A percentile compares a stretch with the other conserved stretches of the same genome.
These are phyloP conservation scores for Trichomonas vaginalis DNA, from an alignment of 208 protist species.

Conservation along the genomic window DNA sequence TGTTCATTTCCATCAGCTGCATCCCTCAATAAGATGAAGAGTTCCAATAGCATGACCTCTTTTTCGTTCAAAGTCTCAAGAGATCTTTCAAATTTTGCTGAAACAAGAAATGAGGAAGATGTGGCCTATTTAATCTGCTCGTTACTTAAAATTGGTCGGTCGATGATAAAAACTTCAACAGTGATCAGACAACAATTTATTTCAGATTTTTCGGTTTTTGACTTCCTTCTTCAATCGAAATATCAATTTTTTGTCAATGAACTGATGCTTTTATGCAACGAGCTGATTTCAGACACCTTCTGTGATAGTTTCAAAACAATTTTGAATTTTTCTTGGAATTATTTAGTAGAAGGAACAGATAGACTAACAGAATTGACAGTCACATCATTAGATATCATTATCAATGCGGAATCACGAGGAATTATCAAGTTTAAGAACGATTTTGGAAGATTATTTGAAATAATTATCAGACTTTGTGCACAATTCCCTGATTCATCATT, in stretches of 20 bases:
- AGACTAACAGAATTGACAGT: background rate
- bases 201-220: background rate
- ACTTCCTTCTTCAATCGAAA: background rate
- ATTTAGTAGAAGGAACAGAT: background rate
- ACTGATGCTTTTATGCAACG: background rate
- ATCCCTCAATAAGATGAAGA: background rate
- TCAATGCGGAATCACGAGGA: background rate
- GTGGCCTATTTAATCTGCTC: background rate
- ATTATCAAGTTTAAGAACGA: background rate
- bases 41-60: background rate
- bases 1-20: background rate
- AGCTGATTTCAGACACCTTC: background rate
- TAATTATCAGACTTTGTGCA: background rate
- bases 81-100: background rate
- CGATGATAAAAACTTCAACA: background rate
- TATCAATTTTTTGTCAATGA: background rate
- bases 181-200: background rate
- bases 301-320: background rate
- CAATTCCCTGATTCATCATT: background rate
- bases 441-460: background rate
- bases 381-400: background rate
- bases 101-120: background rate
- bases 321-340: background rate
- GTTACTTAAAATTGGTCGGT: background rate
- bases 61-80: background rate